Base-by-base conservation (phyloP, 192 early-diverging fungal genomes). In the Chytriomyces hyalinus region DNA sequence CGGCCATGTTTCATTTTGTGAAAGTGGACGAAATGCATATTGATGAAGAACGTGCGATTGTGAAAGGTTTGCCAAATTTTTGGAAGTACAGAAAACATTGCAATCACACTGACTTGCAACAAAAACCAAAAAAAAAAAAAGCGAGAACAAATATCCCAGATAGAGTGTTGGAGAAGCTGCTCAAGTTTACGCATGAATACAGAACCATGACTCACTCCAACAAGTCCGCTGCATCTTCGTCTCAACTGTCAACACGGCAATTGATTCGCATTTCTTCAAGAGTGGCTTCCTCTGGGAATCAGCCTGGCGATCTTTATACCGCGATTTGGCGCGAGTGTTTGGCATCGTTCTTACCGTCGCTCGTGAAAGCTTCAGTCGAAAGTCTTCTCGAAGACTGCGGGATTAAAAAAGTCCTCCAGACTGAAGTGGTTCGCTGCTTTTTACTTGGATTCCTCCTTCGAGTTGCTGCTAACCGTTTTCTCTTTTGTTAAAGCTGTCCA, bases 1-100 rank as follows among this genome's bases (percentile, higher is more conserved):
- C 88, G 53, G 81, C 86, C 61, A 90, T 94, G 90, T 92, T 93
- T 77, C 86, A 87, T n/a, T 93, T 92, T 72, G 79, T 94, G 8
- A 87, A 87, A 28, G 80, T 94, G 7, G 78, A 87, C 11, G 75
- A 86, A 11, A 84, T 94, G 63, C 70, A 83, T 6, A 65, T 84
- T 15, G 66, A 57, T 15, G 85, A 86, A 62, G 85, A 86, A 61
- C 53, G 64, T 17, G 62, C 63, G 3, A 51, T 86, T 3, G 66
- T 86, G 11, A 65, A 72, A 57, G 13, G 53, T 57, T 57, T 57
- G 13, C 53, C 20, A n/a, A 57, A n/a, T n/a, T 57, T 20, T 57
- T 13, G 53, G 53, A 57, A n/a, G 20, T 57, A 36, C 36, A 36
- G 36, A 36, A 36, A 36, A 36, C 36, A 36, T 36, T 36, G 36